These are phyloP conservation scores for Sporothrix euskadiensis DNA, from an alignment of 2,329 filamentous ascomycete genomes.

Conservation along the genomic window DNA sequence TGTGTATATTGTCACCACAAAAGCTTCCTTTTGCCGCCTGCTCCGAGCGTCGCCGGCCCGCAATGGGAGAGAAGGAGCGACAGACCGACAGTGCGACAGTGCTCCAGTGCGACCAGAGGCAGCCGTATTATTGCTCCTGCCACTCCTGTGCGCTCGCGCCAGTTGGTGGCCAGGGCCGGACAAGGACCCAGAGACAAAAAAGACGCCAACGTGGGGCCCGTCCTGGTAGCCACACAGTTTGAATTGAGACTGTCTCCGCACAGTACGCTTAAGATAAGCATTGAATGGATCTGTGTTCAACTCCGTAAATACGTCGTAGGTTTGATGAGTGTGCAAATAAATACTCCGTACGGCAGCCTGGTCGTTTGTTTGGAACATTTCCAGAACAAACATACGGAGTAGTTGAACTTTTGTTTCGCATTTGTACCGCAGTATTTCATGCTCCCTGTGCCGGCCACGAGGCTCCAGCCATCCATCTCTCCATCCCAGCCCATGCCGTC, in stretches of 20 bases:
- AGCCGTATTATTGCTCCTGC: slow-evolving; percentile 19
- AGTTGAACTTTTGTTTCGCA: slow-evolving; percentile 6
- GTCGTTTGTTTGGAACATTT: slow-evolving; percentile 1
- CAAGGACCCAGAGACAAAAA: neutral
- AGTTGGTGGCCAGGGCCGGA: slow-evolving; percentile 19
- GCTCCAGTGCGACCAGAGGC: slow-evolving; percentile 6
- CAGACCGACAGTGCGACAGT: neutral
- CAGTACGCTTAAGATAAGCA: slow-evolving; percentile 20
- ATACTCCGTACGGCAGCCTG: slow-evolving; percentile 19
- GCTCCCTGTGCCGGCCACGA: neutral
- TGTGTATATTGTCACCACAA: neutral
- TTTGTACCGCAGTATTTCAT: neutral
- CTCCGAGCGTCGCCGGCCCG: slow-evolving; percentile 14
- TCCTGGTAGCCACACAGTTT: slow-evolving; percentile 19
- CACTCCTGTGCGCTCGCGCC: slow-evolving; percentile 13
- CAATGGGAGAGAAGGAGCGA: neutral
- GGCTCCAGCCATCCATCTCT: neutral
- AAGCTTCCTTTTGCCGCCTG: neutral
- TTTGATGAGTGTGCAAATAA: neutral
- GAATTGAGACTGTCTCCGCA: neutral
- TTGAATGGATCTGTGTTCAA: no score
- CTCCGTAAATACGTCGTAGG: neutral
- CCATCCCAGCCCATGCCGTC: neutral
- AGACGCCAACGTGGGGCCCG: slow-evolving; percentile 9
- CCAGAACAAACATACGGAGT: neutral